A percentile compares a stretch with the other conserved stretches of the same genome.
Evolutionary conservation across 768 basidiomycete genomes (phyloP).

Genomic region (Macrolepiota dolichaula): DNA sequence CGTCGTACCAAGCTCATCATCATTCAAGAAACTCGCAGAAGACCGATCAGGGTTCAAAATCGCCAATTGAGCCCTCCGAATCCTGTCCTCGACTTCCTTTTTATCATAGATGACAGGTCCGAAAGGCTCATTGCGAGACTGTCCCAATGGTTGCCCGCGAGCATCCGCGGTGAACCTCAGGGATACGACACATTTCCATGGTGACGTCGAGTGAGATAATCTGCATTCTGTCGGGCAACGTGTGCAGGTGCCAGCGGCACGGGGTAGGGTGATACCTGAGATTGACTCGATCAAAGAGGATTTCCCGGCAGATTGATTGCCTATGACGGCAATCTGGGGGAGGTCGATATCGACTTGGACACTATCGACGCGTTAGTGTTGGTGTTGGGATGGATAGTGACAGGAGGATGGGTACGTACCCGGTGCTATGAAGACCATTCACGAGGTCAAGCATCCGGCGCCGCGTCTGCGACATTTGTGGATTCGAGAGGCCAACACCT

Average conservation of each 20-base stretch:
- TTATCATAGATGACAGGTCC: conserved; percentile 49
- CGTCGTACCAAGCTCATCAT: conserved; percentile 19
- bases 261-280: conserved; percentile 66
- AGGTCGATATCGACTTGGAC: conserved; percentile 70
- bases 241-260: conserved; percentile 75
- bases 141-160: conserved; percentile 32
- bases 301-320: conserved; percentile 72
- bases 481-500: conserved; percentile 50
- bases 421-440: conserved; percentile 58
- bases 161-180: conserved; percentile 42
- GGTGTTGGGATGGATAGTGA: background rate
- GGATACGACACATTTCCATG: conserved; percentile 52
- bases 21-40: conserved; percentile 34
- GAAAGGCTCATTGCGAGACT: conserved; percentile 37
- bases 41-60: conserved; percentile 54
- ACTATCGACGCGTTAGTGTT: conserved; percentile 28
- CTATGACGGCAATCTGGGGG: conserved; percentile 71
- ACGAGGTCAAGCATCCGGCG: conserved; percentile 55
- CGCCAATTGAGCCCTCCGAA: conserved; percentile 62
- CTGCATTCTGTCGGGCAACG: conserved; percentile 62
- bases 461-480: conserved; percentile 35
- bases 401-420: conserved; percentile 30
- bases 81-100: conserved; percentile 57
- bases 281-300: conserved; percentile 78
- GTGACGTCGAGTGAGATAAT: conserved; percentile 33